Conservation (phyloP, 257 asterid genomes). For the Fraxinus pennsylvanica region DNA sequence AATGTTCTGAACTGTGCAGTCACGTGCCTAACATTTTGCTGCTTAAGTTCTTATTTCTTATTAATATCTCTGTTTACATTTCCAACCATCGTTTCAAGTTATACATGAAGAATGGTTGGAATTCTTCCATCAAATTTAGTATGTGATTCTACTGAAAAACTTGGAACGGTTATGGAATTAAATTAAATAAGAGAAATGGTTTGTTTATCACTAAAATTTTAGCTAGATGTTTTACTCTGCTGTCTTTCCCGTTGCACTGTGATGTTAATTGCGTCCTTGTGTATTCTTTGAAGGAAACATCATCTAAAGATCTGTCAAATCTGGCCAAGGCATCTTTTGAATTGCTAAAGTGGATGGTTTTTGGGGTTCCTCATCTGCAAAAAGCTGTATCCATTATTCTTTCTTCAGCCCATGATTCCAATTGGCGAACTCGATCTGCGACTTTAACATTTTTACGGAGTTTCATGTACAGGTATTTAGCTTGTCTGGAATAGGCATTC, state of each 20-base stretch:
- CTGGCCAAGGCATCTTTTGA: slow-evolving; percentile 93
- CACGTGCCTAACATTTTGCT: neutral
- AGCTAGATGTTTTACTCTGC: neutral
- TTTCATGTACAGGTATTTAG: slow-evolving; percentile 88
- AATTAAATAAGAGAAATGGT: neutral
- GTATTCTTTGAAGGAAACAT: slow-evolving; percentile 70
- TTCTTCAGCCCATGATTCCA: slow-evolving; percentile 72
- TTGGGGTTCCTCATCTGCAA: slow-evolving; percentile 62
- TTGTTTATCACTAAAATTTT: slow-evolving; percentile 7
- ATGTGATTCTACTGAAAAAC: neutral
- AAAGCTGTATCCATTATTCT: slow-evolving; percentile 63
- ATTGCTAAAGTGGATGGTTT: slow-evolving; percentile 84
- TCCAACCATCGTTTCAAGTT: neutral
- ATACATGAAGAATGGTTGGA: neutral
- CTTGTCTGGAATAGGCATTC: slow-evolving; percentile 1
- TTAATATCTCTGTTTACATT: neutral
- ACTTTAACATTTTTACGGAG: slow-evolving; percentile 87
- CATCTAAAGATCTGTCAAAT: slow-evolving; percentile 82
- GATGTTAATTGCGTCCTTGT: slow-evolving; percentile 17
- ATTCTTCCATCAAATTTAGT: neutral
- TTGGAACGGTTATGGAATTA: neutral
- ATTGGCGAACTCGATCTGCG: slow-evolving; percentile 97
- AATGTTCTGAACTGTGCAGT: neutral
- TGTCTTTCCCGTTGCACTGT: slow-evolving; percentile 11
- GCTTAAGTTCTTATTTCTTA: neutral